Base-by-base conservation (phyloP, 257 asterid species). In the Nicotiana knightiana region DNA sequence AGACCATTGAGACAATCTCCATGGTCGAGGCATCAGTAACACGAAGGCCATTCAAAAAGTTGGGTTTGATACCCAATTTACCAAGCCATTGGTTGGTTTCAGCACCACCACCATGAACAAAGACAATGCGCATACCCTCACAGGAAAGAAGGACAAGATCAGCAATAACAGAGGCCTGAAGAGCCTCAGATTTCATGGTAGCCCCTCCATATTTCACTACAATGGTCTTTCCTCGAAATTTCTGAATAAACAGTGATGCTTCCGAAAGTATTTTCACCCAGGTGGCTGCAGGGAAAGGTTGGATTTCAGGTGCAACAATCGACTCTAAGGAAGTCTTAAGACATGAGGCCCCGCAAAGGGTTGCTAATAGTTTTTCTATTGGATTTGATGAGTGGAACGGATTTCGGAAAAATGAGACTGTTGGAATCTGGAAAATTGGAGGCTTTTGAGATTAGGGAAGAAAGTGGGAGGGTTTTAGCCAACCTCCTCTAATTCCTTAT, bases 171-270 rank as follows among this genome's bases (percentile, higher is more conserved):
- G 97, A 92, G 3, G 97, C 94, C 82, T 91, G 94, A 81, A 92
- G 96, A 48, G 89, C 93, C 89, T 93, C 93, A 3, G 94, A 89
- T 79, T 90, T 92, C 97, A 91, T 93, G 1, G 96, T 97, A 4
- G 98, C 98, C 24, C 98, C 98, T 53, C 98, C 98, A 65, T 92
- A 93, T 85, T 93, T 93, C 6, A 94, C 98, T 0, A 94, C 97
- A 66, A 94, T 87, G 13, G 97, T 94, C 89, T 94, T 94, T 63
- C 96, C 95, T 15, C 91, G 91, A 78, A 94, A 92, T 85, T 84
- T 92, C 35, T 94, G 97, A 81, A 93, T 93, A 54, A 91, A 93
- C 67, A 96, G 97, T 35, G 92, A 80, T 17, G 96, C 98, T 85
- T 93, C 97, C 1, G 98, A 91, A 32, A 93, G 86, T 81, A 91